Base-by-base conservation (phyloP, 2,329 filamentous ascomycete genomes). In the Penicillium sp. region DNA sequence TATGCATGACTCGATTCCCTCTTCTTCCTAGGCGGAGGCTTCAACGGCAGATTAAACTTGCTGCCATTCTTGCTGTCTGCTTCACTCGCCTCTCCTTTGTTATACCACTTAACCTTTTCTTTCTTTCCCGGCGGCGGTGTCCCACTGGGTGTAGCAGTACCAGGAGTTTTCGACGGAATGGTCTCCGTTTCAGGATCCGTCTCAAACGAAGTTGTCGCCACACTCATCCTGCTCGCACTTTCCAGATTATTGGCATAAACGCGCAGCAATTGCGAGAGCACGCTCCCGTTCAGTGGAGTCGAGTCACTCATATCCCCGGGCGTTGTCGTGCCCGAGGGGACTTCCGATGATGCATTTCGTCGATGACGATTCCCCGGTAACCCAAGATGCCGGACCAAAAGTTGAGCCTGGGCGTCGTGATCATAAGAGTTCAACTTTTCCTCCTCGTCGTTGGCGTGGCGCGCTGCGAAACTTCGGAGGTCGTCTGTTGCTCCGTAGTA, bases 241-340 rank as follows among this genome's bases (percentile, higher is more conserved):
- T 64, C 68, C 53, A 68, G 61, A 65, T 79, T 77, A 63, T 82
- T 77, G 57, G 83, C 80, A 68, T 89, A 88, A 3, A 90, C 78
- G 68, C 85, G 88, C 43, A 92, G 75, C 0, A 93, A 75, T 0
- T 85, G 86, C 1, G 86, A 85, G 0, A 93, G 75, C 33, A 92
- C 82, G 33, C 89, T 88, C 14, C 64, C 65, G 54, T 61, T 60
- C 15, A 62, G 46, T 4, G 62, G 59, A 2, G 57, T 59, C 1
- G 59, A 55, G 20, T 52, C 55, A n/a, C 57, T 58, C n/a, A 49
- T 53, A 6, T 54, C 55, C 50, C 62, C 9, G 50, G 60, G 12
- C 0, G 58, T 65, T 18, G 61, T 61, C 4, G 61, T 45, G n/a
- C 63, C 65, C 2, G 65, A 67, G 25, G 35, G 57, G 15, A 54